These are phyloP conservation scores for Nemania bipapillata DNA, from an alignment of 2,329 filamentous ascomycete genomes.

Conservation along the genomic window DNA sequence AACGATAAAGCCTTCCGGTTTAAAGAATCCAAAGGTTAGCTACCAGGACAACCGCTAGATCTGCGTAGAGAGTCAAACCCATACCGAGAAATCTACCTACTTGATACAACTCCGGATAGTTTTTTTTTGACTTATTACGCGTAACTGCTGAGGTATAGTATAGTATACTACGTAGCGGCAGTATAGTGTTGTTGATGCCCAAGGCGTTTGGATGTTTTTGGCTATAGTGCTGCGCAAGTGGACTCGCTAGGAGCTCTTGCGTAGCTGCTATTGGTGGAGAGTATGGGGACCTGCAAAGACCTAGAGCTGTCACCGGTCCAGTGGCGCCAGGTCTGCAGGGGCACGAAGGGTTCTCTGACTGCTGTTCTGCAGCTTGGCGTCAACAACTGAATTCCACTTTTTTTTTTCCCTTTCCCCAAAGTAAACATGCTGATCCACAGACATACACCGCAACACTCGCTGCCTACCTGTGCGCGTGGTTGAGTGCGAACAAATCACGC, in stretches of 20 bases:
- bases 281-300: slow-evolving; percentile 24
- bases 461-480: no score
- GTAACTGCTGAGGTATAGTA: background rate
- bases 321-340: slow-evolving; percentile 22
- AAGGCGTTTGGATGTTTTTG: slow-evolving; percentile 15
- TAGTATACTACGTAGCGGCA: background rate
- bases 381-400: slow-evolving; percentile 34
- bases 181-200: slow-evolving; percentile 2
- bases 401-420: slow-evolving; percentile 28
- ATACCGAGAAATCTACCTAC: background rate
- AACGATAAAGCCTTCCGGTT: background rate
- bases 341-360: slow-evolving; percentile 11
- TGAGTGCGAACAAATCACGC: slow-evolving; percentile 19
- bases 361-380: slow-evolving; percentile 28
- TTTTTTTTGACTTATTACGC: background rate
- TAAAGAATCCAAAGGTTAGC: background rate
- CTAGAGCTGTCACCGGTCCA: slow-evolving; percentile 34
- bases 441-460: slow-evolving; percentile 30
- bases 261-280: slow-evolving; percentile 9
- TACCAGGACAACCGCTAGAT: background rate
- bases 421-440: slow-evolving; percentile 32
- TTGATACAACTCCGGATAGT: background rate
- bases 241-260: slow-evolving; percentile 10
- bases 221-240: background rate
- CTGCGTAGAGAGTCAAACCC: no score